phyloP scores from a whole-genome alignment of 345 rosid genomes.

The Carallia pectinifolia region DNA sequence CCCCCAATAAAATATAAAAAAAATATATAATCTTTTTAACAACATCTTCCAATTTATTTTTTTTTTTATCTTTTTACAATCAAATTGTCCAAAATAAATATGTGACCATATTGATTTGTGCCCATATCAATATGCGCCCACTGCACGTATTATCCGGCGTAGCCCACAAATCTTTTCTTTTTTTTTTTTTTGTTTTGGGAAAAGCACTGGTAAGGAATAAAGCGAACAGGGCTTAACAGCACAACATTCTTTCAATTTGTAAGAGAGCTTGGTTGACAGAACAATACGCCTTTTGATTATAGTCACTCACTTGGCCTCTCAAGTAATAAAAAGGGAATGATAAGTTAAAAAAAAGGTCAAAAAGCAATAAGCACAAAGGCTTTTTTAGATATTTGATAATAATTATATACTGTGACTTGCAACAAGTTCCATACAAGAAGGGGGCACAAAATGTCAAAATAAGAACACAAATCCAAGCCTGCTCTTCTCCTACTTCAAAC shows the following conservation, averaged over 20 bases:
- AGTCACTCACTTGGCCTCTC: neutral
- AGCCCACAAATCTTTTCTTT: too few species aligned
- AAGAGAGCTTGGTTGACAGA: neutral
- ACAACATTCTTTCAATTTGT: neutral
- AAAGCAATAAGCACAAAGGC: neutral
- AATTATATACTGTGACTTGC: conserved; percentile 20
- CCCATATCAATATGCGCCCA: too few species aligned
- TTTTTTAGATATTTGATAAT: neutral
- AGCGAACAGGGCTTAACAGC: conserved; percentile 20
- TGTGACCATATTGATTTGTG: too few species aligned
- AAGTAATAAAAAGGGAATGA: neutral
- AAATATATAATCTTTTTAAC: too few species aligned
- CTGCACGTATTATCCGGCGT: too few species aligned
- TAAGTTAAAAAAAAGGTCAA: neutral
- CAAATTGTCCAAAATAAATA: too few species aligned
- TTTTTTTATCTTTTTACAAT: too few species aligned
- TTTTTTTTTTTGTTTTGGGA: neutral
- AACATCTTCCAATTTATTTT: neutral
- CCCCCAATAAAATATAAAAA: too few species aligned
- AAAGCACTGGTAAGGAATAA: conserved; percentile 10
- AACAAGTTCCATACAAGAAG: conserved; percentile 22
- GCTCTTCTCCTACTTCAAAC: conserved; percentile 17
- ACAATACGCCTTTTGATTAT: neutral
- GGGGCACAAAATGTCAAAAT: conserved; percentile 24
- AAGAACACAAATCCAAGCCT: conserved; percentile 11